Percentiles rank a stretch among this genome's conserved stretches.
Evolutionary conservation across 371 early-diverging fungal genomes (phyloP).

Genomic region (Actinomortierella ambigua): DNA sequence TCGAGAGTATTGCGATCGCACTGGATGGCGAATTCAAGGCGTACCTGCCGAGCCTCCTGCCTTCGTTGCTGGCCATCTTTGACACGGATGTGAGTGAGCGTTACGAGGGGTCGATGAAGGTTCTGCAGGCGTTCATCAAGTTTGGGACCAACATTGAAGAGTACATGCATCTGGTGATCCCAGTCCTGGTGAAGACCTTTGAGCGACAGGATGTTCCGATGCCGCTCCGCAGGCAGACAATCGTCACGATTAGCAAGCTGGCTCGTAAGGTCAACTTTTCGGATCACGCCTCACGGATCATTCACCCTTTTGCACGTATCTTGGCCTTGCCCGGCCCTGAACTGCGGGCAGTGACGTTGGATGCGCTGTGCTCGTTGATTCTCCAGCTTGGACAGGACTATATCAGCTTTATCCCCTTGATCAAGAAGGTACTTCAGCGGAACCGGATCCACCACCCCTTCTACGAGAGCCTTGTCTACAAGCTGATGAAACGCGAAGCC

Average conservation of each 20-base stretch:
- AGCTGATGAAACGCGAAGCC: slow-evolving; percentile 80
- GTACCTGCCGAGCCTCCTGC: slow-evolving; percentile 72
- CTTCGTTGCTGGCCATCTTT: slow-evolving; percentile 73
- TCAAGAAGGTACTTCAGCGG: slow-evolving; percentile 75
- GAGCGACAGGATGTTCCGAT: slow-evolving; percentile 74
- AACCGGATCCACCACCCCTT: slow-evolving; percentile 70
- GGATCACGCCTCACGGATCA: slow-evolving; percentile 90
- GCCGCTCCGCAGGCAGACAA: slow-evolving; percentile 73
- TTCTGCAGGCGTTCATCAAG: slow-evolving; percentile 82
- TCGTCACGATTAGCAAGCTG: slow-evolving; percentile 81
- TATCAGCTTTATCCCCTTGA: slow-evolving; percentile 87
- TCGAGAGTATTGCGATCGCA: slow-evolving; percentile 87
- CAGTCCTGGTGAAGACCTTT: slow-evolving; percentile 83
- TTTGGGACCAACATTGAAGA: slow-evolving; percentile 94
- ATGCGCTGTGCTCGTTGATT: slow-evolving; percentile 82
- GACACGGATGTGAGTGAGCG: slow-evolving; percentile 81
- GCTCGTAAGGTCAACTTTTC: slow-evolving; percentile 83
- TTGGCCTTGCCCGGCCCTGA: slow-evolving; percentile 64
- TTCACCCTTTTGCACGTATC: slow-evolving; percentile 88
- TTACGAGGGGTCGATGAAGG: slow-evolving; percentile 75
- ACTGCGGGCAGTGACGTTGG: slow-evolving; percentile 76
- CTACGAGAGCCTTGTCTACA: slow-evolving; percentile 76
- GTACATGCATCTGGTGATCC: slow-evolving; percentile 92
- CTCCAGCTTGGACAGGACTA: slow-evolving; percentile 91
- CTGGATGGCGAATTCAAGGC: slow-evolving; percentile 89